Evolutionary conservation across 139 green algal species (phyloP), one percentile per base, ranked within the genome.

Genomic region (Protoeuglena noctilucae): DNA sequence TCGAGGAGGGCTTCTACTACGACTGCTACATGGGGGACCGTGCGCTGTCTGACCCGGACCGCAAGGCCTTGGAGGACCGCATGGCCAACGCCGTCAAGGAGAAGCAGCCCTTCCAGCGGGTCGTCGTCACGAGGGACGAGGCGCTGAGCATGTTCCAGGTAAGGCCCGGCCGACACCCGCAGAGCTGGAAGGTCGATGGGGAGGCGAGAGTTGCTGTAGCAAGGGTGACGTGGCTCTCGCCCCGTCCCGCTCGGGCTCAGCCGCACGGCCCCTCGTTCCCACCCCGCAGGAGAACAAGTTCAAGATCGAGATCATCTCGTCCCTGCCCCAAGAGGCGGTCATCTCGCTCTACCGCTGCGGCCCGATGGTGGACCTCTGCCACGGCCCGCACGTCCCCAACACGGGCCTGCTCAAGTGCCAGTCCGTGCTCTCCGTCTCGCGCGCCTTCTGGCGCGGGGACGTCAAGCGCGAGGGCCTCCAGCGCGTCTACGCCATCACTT

Each of bases 401-500:
- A 95, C 90, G 5, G 68, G 61, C n/a, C 50, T 72, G 41, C 68
- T 94, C 41, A 93, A 88, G 65, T 78, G 80, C n/a, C 67, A 77
- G n/a, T 69, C 63, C 0, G 71, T 95, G 22, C 89, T 69, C 58
- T 71, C 72, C 47, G 65, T 75, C 53, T 84, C 68, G 0, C 65
- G 84, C 4, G 81, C 87, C 5, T 93, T 89, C 70, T 96, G 88
- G 88, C 67, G 85, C 9, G 88, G 69, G 7, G 83, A 93, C 61
- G 78, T 83, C 17, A 85, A 63, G 19, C 77, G 74, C 48, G 72
- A 82, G 57, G 40, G 27, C 16, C 62, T 84, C 58, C 81, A 93
- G 77, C 72, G 91, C 31, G 91, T 98, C 61, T 97, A 98, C 58
- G 91, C 69, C 60, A 88, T 97, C 63, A 93, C 85, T 17, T 98